Evolutionary conservation across 306 rosid genomes (phyloP).

Genomic region (Luffa aegyptiaca): DNA sequence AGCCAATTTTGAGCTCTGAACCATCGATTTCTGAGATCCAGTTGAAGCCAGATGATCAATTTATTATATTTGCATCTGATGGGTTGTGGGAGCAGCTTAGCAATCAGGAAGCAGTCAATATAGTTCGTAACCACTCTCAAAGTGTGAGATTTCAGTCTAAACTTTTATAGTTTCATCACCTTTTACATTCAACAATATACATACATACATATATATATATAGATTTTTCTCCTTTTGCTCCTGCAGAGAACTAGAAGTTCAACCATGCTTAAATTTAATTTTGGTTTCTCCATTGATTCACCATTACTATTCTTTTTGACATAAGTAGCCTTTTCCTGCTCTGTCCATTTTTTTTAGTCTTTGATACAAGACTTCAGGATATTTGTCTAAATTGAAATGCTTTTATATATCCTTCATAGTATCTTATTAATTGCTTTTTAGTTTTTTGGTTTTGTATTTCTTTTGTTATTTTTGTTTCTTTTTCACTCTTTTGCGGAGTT

Average conservation of each 20-base stretch:
- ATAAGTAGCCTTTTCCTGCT: not conserved
- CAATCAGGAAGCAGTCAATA: constrained; percentile 93
- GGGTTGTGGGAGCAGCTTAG: constrained; percentile 94
- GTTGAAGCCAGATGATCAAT: constrained; percentile 70
- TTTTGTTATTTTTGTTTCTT: too few relatives aligned
- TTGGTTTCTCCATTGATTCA: not conserved
- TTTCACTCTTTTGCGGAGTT: too few relatives aligned
- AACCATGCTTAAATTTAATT: not conserved
- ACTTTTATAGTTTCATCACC: not conserved
- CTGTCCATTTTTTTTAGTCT: not conserved
- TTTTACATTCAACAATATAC: not conserved
- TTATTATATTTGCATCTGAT: constrained; percentile 84
- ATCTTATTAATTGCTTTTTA: too few relatives aligned
- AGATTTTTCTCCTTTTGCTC: not conserved
- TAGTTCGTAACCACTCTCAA: constrained; percentile 67
- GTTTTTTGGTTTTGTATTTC: too few relatives aligned
- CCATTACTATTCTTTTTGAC: not conserved
- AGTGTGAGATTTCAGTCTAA: constrained; percentile 29
- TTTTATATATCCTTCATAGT: too few relatives aligned
- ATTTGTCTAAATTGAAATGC: too few relatives aligned
- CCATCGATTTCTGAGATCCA: constrained; percentile 54
- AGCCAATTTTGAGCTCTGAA: constrained; percentile 73
- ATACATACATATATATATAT: not conserved
- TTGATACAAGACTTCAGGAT: too few relatives aligned
- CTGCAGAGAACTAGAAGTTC: not conserved